Conservation (phyloP, 306 rosid genomes). For the Casuarina cunninghamiana region DNA sequence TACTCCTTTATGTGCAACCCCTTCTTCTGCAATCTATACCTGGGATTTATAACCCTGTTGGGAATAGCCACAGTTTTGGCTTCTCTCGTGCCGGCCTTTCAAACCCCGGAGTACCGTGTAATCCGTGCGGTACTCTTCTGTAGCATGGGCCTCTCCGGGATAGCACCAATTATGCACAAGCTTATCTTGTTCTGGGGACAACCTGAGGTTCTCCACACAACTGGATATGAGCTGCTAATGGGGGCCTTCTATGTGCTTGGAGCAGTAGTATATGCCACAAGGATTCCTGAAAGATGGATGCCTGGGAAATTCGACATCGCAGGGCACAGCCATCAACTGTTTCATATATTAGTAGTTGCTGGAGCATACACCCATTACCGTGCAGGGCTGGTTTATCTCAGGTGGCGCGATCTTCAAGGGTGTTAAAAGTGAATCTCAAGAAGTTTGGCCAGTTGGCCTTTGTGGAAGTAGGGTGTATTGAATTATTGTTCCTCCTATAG, state of each 20-base stretch:
- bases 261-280: constrained; percentile 84
- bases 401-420: constrained; percentile 89
- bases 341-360: constrained; percentile 83
- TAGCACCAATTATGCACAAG: constrained; percentile 82
- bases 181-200: constrained; percentile 75
- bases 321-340: constrained; percentile 95
- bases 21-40: constrained; percentile 80
- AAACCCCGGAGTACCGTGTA: constrained; percentile 70
- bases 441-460: constrained; percentile 1
- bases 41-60: constrained; percentile 74
- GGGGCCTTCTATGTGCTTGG: constrained; percentile 78
- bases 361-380: constrained; percentile 91
- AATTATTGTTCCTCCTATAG: background rate
- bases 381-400: constrained; percentile 90
- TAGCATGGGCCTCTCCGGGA: constrained; percentile 86
- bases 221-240: constrained; percentile 85
- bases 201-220: constrained; percentile 84
- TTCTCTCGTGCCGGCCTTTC: constrained; percentile 87
- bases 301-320: constrained; percentile 98
- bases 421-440: constrained; percentile 45
- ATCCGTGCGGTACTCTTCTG: constrained; percentile 80
- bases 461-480: background rate
- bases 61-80: constrained; percentile 68
- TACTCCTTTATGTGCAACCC: constrained; percentile 98
- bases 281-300: constrained; percentile 97